A percentile compares a stretch with the other conserved stretches of the same genome.
Conservation (phyloP, 805 yeast species). For the Teunomyces gatunensis region DNA sequence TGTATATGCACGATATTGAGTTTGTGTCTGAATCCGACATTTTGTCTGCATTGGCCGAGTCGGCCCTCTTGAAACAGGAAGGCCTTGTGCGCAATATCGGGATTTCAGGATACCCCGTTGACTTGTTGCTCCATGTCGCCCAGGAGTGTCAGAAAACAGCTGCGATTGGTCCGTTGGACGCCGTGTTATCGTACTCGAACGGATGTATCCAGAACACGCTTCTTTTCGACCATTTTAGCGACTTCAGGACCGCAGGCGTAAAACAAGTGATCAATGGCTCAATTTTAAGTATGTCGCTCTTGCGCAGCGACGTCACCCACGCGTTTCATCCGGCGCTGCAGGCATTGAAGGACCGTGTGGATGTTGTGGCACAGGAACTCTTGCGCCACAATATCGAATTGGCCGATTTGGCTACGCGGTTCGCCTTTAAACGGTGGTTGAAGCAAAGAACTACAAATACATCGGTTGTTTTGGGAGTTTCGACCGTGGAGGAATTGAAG, state of each 20-base stretch:
- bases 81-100: constrained; percentile 71
- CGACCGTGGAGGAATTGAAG: constrained; percentile 59
- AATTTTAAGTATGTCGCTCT: constrained; percentile 82
- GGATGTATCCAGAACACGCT: constrained; percentile 75
- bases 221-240: constrained; percentile 46
- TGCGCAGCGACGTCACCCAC: constrained; percentile 65
- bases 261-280: constrained; percentile 73
- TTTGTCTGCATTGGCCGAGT: constrained; percentile 59
- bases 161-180: constrained; percentile 65
- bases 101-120: constrained; percentile 83
- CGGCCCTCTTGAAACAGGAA: constrained; percentile 56
- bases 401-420: constrained; percentile 80
- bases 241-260: constrained; percentile 57
- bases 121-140: constrained; percentile 57
- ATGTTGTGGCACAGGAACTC: constrained; percentile 41
- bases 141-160: constrained; percentile 27
- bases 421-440: constrained; percentile 62
- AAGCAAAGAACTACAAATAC: no score
- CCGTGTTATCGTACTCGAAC: constrained; percentile 74
- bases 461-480: constrained; percentile 76
- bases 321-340: constrained; percentile 77
- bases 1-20: constrained; percentile 87
- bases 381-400: constrained; percentile 52
- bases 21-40: constrained; percentile 59
- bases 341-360: constrained; percentile 54